phyloP scores from a whole-genome alignment of 2,329 filamentous ascomycete species.

The Alternaria sp. region DNA sequence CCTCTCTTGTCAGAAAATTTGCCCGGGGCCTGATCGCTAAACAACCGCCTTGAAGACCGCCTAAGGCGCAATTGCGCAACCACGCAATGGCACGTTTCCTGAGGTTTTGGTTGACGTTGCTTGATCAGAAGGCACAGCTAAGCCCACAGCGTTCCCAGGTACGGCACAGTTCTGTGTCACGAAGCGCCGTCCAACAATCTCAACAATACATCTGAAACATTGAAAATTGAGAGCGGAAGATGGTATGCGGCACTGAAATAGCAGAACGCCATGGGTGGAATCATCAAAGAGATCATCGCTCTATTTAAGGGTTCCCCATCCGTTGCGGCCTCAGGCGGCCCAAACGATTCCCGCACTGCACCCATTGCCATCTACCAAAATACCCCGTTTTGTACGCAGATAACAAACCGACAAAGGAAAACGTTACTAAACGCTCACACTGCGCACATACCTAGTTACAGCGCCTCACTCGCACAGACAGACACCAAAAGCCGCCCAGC shows the following conservation, averaged over 20 bases:
- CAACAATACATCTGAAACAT: neutral
- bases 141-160: neutral
- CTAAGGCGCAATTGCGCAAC: constrained; percentile 4
- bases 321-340: neutral
- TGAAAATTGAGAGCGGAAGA: no score
- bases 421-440: neutral
- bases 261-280: neutral
- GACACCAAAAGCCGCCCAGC: neutral
- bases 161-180: constrained; percentile 13
- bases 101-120: neutral
- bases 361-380: neutral
- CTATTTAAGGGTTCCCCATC: neutral
- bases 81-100: neutral
- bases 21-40: neutral
- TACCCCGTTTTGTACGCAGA: neutral
- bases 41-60: constrained; percentile 6
- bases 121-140: constrained; percentile 8
- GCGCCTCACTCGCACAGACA: constrained; percentile 10
- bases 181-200: constrained; percentile 13
- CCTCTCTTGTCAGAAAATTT: neutral
- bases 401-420: neutral
- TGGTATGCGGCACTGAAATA: neutral
- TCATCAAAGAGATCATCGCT: neutral
- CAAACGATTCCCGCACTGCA: neutral
- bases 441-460: neutral